These are phyloP conservation scores for Fusarium musae DNA, from an alignment of 2,329 filamentous ascomycete genomes.

Conservation along the genomic window DNA sequence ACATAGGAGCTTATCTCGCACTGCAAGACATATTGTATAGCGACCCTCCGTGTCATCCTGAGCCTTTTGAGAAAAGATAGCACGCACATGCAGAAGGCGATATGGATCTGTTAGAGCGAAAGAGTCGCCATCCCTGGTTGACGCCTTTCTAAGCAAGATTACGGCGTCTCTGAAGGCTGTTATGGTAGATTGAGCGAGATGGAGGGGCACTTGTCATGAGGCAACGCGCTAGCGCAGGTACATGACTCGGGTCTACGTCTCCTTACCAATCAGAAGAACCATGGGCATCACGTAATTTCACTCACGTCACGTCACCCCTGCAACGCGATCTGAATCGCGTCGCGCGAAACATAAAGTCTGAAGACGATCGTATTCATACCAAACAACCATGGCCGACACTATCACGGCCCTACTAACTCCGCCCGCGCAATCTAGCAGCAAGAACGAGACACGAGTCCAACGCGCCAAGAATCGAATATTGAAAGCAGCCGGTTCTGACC, in stretches of 20 bases:
- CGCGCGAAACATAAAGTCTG: too few relatives aligned
- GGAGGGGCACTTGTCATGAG: not conserved
- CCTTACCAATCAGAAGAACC: rapidly evolving
- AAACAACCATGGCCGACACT: not conserved
- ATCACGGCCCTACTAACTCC: not conserved
- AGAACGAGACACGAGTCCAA: not conserved
- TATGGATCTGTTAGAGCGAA: not conserved
- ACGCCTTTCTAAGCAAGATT: not conserved
- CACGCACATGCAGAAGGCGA: rapidly evolving
- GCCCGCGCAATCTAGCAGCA: not conserved
- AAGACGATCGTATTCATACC: not conserved
- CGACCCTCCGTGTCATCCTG: not conserved
- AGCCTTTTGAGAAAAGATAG: not conserved
- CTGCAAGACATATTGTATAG: not conserved
- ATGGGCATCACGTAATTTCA: not conserved
- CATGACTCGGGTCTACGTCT: rapidly evolving
- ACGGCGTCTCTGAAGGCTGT: not conserved
- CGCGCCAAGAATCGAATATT: not conserved
- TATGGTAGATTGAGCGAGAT: rapidly evolving
- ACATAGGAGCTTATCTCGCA: not conserved
- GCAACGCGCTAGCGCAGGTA: not conserved
- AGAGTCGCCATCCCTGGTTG: not conserved
- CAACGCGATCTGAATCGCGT: not conserved
- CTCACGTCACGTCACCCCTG: not conserved
- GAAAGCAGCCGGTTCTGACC: not conserved